These are phyloP conservation scores for Corymbia maculata DNA, from an alignment of 345 rosid species.

Conservation along the genomic window DNA sequence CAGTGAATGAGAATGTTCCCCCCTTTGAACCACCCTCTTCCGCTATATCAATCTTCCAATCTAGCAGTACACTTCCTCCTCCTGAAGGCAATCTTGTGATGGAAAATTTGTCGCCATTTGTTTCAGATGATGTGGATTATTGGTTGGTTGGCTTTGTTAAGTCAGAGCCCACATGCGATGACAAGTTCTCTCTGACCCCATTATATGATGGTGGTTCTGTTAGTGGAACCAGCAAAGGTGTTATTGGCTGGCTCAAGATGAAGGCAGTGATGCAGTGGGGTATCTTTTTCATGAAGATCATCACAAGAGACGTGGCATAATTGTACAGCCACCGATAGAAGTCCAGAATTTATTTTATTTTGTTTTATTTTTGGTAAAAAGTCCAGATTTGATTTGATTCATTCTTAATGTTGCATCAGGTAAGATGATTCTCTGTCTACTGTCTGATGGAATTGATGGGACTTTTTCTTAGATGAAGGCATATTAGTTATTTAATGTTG, in stretches of 20 bases:
- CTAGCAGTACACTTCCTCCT: neutral
- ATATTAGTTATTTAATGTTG: neutral
- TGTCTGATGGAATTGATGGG: neutral
- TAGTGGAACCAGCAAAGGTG: neutral
- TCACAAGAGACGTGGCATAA: neutral
- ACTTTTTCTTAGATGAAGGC: neutral
- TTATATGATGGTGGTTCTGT: neutral
- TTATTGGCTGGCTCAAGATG: neutral
- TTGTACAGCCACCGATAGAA: neutral
- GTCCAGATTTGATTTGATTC: neutral
- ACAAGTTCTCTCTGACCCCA: neutral
- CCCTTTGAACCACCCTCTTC: neutral
- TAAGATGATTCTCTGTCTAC: neutral
- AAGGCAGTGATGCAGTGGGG: neutral
- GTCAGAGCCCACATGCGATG: too few species aligned
- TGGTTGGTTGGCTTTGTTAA: too few species aligned
- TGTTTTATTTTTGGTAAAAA: too few species aligned
- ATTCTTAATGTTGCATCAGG: neutral
- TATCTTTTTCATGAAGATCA: neutral
- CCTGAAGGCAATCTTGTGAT: neutral
- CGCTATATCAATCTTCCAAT: neutral
- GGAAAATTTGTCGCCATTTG: fast-evolving
- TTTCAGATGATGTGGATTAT: too few species aligned
- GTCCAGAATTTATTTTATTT: too few species aligned
- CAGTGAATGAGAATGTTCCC: neutral